Evolutionary conservation across 2,329 filamentous ascomycete genomes (phyloP).

Genomic region (Pyricularia sp.): DNA sequence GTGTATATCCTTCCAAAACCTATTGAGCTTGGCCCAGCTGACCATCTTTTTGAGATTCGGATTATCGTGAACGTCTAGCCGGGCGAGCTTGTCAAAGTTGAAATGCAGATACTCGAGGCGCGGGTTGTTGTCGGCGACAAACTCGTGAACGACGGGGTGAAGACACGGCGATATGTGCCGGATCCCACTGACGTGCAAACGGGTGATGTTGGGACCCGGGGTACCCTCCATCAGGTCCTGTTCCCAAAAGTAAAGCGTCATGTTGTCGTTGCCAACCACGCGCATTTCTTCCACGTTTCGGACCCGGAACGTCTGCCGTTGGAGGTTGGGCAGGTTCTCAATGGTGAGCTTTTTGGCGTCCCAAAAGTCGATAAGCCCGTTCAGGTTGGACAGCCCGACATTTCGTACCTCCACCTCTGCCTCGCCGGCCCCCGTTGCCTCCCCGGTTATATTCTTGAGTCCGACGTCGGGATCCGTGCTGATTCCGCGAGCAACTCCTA

Average conservation of each 20-base stretch:
- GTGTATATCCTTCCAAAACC: constrained; percentile 2
- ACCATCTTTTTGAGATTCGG: constrained; percentile 5
- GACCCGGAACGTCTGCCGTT: neutral
- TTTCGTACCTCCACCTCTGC: constrained; percentile 2
- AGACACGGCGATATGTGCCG: constrained; percentile 5
- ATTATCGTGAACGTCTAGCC: constrained; percentile 5
- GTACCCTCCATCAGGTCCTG: neutral
- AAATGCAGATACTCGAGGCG: constrained; percentile 6
- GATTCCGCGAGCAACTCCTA: neutral
- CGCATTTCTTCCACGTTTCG: constrained; percentile 4
- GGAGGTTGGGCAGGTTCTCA: constrained; percentile 5
- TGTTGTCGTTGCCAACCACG: constrained; percentile 6
- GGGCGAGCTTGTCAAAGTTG: constrained; percentile 3
- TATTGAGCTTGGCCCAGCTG: constrained; percentile 1
- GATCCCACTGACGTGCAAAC: constrained; percentile 2
- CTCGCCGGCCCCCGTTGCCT: neutral
- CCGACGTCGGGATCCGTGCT: neutral
- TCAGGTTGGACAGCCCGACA: neutral
- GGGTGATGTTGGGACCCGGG: neutral
- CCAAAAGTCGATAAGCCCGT: constrained; percentile 5
- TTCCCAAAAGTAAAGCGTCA: constrained; percentile 5
- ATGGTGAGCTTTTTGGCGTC: constrained; percentile 1
- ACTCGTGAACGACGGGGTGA: constrained; percentile 2
- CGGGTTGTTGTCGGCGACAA: constrained; percentile 6
- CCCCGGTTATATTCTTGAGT: constrained; percentile 4